Evolutionary conservation across 1,284 basidiomycete species (phyloP), one percentile per base, ranked within the genome.

Genomic region (Naganishia sp.): DNA sequence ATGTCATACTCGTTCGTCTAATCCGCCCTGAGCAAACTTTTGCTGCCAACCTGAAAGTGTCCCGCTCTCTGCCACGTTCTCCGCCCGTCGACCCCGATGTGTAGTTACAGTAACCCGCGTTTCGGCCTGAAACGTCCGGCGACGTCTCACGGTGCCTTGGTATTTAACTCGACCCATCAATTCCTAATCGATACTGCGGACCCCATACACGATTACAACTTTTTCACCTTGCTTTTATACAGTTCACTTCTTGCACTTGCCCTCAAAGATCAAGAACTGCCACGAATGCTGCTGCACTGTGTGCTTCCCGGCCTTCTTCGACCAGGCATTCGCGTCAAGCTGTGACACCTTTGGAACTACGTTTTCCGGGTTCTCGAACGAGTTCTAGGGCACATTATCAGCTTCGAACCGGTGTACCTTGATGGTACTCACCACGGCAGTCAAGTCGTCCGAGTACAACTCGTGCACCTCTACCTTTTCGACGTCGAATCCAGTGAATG

Each of bases 231-330:
- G 43, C n/a, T 5, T 9, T 2, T 9, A 39, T 49, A n/a, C 6
- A 21, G 11, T 36, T 15, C 42, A 52, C 57, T 52, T 61, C 21
- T 23, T 52, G 23, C 43, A 61, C 23, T 50, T 63, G 5, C 72
- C 73, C 21, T 73, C 69, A 42, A 75, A 69, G 28, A 75, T 71
- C 56, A 75, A 69, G 70, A 78, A 75, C 45, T 68, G 45, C 77
- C 77, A 78, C 33, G 77, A 78, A 61, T 78, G 75, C 68, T 75
- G 74, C 60, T 66, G 54, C 6, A 77, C 72, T 9, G 60, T 67
- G 33, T 67, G 67, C 46, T 64, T 63, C 10, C 68, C 66, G 9
- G 50, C 54, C 55, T 65, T 49, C 13, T 63, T 66, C 6, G 42
- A 21, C 75, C 73, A 75, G 28, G 73, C 74, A 23, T 60, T 63